Evolutionary conservation across 306 rosid genomes (phyloP), one percentile per base, ranked within the genome.

Genomic region (Cajanus cajan): DNA sequence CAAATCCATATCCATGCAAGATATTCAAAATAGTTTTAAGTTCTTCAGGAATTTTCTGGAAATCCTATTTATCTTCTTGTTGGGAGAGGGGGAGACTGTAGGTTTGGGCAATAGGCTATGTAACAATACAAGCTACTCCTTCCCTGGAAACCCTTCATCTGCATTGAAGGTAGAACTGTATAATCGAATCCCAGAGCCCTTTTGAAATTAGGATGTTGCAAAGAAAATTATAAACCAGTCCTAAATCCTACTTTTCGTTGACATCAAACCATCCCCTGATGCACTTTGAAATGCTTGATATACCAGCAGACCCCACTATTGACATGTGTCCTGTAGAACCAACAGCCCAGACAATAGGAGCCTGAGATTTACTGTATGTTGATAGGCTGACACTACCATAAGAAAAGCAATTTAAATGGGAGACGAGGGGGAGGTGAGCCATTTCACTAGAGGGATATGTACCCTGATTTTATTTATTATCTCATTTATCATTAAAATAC

Each of bases 231-330:
- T 68, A n/a, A 68, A 67, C 44, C 55, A 16, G 39, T 47, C 47
- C 77, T 37, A 18, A 16, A 25, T 47, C 47, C 77, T 37, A 18
- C 43, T 54, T 43, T 55, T 67, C 65, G 16, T 18, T 39, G n/a
- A 65, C 10, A 21, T 12, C 25, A 34, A 44, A 45, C 58, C 47
- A 67, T 57, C 36, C 80, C 44, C 12, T 4, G 25, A 37, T 81
- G 65, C 40, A 37, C 47, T 71, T 6, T 24, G 31, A 28, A 69
- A 43, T n/a, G 18, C 55, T 71, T 18, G 54, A 68, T 65, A 52
- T 73, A 67, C 48, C 57, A 81, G 71, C 44, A 45, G 54, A 66
- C 71, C 68, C 57, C 44, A 9, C 41, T 68, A 67, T 10, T 75
- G 72, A 58, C 77, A 22, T 19, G 14, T 2, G 18, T 41, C 69